Base-by-base conservation (phyloP, 192 early-diverging fungal species). In the Backusella liffmaniae region DNA sequence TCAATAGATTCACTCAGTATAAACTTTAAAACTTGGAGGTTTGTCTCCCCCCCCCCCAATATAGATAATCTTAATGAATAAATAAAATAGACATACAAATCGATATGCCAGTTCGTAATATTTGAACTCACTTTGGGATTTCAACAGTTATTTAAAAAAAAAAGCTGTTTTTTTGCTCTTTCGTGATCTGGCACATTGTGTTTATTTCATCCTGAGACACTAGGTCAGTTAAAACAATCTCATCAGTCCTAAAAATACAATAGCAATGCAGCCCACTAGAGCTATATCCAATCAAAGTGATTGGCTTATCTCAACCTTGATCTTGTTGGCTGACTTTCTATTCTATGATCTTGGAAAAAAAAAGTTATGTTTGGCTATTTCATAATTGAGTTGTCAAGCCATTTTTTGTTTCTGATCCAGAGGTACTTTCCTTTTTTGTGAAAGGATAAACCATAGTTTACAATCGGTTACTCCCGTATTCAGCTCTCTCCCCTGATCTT, bases 261-360 rank as follows among this genome's bases (percentile, higher is more conserved):
- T 62, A 62, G 56, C 56, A 62, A 62, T 62, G 56, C 56, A 62
- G 23, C 56, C 56, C 21, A 29, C 10, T 62, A 29, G 12, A 62
- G 29, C 26, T 62, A 62, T 62, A 62, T 29, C 56, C 56, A 62
- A 62, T 62, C 23, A 62, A 29, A 29, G 10, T 62, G 26, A 30
- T 13, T 62, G 56, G 23, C 56, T 62, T 62, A 62, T 26, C 56
- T 62, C 23, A 62, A 62, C 56, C 56, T 62, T 62, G 56, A 62
- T 62, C 56, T 62, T 62, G 56, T 62, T 18, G 26, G 56, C 56
- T 62, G 56, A 62, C 56, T 62, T 62, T 62, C 23, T 62, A 62
- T 29, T 23, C 1, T 29, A 29, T 62, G 42, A 16, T 44, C 15
- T 44, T 44, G 42, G 4, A 44, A 44, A 10, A 18, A 44, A 18